These are phyloP conservation scores for Metschnikowia shivogae DNA, from an alignment of 805 yeast species.

Conservation along the genomic window DNA sequence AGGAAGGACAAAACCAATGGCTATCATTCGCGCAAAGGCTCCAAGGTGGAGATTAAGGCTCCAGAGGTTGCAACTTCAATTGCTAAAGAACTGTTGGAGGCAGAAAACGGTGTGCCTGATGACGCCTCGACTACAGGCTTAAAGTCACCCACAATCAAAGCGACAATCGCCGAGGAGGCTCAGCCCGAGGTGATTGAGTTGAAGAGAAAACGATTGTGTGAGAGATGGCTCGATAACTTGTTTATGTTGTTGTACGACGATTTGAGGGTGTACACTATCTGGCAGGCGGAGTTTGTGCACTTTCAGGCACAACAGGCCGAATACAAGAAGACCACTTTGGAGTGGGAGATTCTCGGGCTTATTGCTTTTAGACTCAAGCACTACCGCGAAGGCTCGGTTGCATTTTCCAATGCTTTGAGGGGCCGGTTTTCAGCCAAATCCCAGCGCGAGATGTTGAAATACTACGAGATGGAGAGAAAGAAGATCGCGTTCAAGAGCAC, in stretches of 20 bases:
- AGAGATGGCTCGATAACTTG: conserved; percentile 68
- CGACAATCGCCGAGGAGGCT: conserved; percentile 1
- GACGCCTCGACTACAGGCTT: conserved; percentile 36
- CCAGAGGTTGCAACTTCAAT: conserved; percentile 6
- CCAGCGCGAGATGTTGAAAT: conserved; percentile 66
- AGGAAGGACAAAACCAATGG: conserved; percentile 33
- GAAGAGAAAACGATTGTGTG: conserved; percentile 63
- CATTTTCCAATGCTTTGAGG: conserved; percentile 68
- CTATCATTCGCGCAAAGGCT: conserved; percentile 9
- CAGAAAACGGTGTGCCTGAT: conserved; percentile 16
- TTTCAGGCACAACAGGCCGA: conserved; percentile 83
- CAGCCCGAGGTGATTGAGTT: conserved; percentile 38
- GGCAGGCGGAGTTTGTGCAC: conserved; percentile 90
- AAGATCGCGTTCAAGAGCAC: conserved; percentile 26
- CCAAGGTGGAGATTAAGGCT: conserved; percentile 10
- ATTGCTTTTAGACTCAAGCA: conserved; percentile 85
- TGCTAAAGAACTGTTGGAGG: neutral
- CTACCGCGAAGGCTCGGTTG: conserved; percentile 79
- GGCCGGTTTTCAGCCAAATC: conserved; percentile 79
- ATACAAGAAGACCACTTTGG: conserved; percentile 72
- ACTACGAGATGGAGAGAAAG: conserved; percentile 51
- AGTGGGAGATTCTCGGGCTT: conserved; percentile 90
- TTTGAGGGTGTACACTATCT: conserved; percentile 77
- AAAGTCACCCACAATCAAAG: conserved; percentile 32
- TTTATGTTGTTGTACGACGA: conserved; percentile 71